Conservation (phyloP, 352 stramenopile genomes). For the Pythium phragmiticola region DNA sequence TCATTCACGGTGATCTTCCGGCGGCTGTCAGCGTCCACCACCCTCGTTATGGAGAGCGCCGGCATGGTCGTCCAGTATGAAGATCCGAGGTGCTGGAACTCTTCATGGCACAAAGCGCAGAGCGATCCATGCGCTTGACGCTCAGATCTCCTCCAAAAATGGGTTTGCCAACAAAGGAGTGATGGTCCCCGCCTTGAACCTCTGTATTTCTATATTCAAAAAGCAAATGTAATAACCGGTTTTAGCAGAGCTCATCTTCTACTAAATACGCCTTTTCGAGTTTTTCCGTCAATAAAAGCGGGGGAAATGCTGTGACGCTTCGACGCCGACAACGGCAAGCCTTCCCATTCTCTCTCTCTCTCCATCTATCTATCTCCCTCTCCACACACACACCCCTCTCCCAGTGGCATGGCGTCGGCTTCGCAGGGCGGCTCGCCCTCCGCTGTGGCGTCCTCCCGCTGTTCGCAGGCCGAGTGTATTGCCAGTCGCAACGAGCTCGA, state of each 20-base stretch:
- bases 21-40: slow-evolving; percentile 9
- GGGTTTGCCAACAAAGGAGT: background rate
- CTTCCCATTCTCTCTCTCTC: background rate
- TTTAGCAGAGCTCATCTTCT: background rate
- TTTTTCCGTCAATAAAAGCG: slow-evolving; percentile 5
- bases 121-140: too few relatives aligned
- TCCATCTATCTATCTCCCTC: too few relatives aligned
- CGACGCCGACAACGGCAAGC: background rate
- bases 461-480: slow-evolving; percentile 57
- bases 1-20: slow-evolving; percentile 75
- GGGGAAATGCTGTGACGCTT: slow-evolving; percentile 16
- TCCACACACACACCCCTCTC: too few relatives aligned
- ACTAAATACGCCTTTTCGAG: background rate
- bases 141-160: slow-evolving; percentile 7
- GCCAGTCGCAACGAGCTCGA: slow-evolving; percentile 64
- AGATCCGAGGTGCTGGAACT: background rate
- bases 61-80: background rate
- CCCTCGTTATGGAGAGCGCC: slow-evolving; percentile 14
- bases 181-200: background rate
- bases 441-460: slow-evolving; percentile 23
- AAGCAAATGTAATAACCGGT: background rate
- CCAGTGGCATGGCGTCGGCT: slow-evolving; percentile 13
- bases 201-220: background rate
- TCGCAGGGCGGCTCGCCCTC: background rate
- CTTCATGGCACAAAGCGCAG: background rate